These are phyloP conservation scores for Ministeria vibrans DNA, from an alignment of 78 protist genomes.

Conservation along the genomic window DNA sequence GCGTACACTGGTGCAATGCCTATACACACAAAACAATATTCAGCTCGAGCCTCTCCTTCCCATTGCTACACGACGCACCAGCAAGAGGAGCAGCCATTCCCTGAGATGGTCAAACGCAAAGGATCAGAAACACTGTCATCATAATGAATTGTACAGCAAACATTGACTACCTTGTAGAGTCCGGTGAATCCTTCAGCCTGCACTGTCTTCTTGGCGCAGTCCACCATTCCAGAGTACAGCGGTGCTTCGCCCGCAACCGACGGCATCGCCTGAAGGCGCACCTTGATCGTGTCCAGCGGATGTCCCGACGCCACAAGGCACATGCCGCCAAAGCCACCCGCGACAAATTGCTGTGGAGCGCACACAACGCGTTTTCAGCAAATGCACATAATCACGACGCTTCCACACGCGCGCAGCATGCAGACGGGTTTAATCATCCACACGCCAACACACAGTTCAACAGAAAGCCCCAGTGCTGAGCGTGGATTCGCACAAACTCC, in stretches of 20 bases:
- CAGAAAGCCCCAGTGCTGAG: too few relatives aligned
- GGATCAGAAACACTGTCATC: too few relatives aligned
- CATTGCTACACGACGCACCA: too few relatives aligned
- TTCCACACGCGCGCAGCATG: background rate
- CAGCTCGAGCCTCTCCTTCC: too few relatives aligned
- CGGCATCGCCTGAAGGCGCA: constrained; percentile 29
- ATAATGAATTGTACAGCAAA: too few relatives aligned
- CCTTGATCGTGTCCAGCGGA: constrained; percentile 61
- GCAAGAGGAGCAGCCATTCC: constrained; percentile 63
- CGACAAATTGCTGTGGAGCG: constrained; percentile 22
- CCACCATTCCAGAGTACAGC: constrained; percentile 28
- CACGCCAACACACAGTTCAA: too few relatives aligned
- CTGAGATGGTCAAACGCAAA: too few relatives aligned
- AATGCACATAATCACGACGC: background rate
- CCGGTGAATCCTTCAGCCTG: constrained; percentile 38
- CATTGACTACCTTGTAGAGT: too few relatives aligned
- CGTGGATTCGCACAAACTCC: too few relatives aligned
- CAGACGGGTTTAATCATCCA: background rate
- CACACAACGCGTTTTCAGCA: background rate
- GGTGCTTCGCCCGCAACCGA: constrained; percentile 13
- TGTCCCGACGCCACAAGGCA: constrained; percentile 41
- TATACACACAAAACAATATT: too few relatives aligned
- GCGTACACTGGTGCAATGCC: constrained; percentile 65
- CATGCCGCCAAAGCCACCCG: constrained; percentile 66
- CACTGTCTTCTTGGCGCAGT: constrained; percentile 39